Evolutionary conservation across 2,329 filamentous ascomycete genomes (phyloP), one percentile per base, ranked within the genome.

Genomic region (Sarocladiaceae sp.): DNA sequence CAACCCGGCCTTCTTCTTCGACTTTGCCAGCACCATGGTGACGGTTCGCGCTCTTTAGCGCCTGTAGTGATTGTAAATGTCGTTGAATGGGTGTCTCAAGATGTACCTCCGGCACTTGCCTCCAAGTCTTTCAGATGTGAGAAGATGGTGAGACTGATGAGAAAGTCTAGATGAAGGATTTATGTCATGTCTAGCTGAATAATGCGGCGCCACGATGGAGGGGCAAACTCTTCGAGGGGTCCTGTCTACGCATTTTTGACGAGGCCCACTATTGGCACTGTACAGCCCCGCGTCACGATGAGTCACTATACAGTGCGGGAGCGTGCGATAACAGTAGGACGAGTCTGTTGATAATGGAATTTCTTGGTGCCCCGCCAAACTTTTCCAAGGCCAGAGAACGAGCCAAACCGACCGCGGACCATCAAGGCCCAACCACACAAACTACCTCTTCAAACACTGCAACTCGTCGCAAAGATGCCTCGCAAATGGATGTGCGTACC

Each of bases 1-100:
- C 69, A 98, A 82, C 64, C 93, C 93, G 58, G 96, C 88, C 58
- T 82, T 78, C 68, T 90, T 95, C 67, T 96, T 97, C 53, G 89
- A 95, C 71, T 97, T 98, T 66, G 93, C 82, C 7, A 43, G 40
- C 26, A 43, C 40, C 40, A 43, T 43, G 27, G 4, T 24, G 40
- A 13, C 18, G 27, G 40, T 21, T 33, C 7, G 13, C 32, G 40
- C 40, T 26, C 40, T 33, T 12, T n/a, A 21, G 24, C 39, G 39
- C 39, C 12, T 9, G 26, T 29, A 9, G 26, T n/a, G 9, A n/a
- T 29, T 9, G n/a, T 29, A n/a, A 29, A 29, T 29, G n/a, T 29
- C 26, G 26, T 29, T n/a, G 9, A 29, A 29, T n/a, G n/a, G n/a
- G n/a, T n/a, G n/a, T n/a, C n/a, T n/a, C n/a, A n/a, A n/a, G n/a